A percentile compares a stretch with the other conserved stretches of the same genome.
Evolutionary conservation across 305 asterid species (phyloP).

Genomic region (Lippia alba): DNA sequence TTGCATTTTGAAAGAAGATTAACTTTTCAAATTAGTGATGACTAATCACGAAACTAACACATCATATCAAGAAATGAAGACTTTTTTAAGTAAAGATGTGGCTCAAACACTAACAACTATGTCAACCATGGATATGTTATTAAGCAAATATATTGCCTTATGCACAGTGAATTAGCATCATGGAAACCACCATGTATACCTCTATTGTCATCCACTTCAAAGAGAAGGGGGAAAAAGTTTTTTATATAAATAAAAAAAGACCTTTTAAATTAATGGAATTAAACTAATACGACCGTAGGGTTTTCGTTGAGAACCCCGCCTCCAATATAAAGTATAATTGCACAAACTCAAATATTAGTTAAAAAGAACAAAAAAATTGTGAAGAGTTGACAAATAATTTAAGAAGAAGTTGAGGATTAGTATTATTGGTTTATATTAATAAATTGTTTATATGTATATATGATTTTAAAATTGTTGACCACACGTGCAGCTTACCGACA

Average conservation of each 20-base stretch:
- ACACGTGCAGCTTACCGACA: slow-evolving; percentile 39
- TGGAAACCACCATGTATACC: slow-evolving; percentile 4
- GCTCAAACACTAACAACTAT: not conserved
- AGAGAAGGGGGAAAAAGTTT: not conserved
- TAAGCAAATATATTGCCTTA: not conserved
- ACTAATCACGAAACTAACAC: not conserved
- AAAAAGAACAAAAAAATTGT: too few species aligned
- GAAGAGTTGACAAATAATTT: too few species aligned
- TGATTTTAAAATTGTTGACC: not conserved
- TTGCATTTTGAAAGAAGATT: too few species aligned
- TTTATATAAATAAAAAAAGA: too few species aligned
- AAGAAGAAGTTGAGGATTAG: too few species aligned
- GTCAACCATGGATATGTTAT: not conserved
- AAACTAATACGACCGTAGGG: too few species aligned
- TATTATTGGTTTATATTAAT: too few species aligned
- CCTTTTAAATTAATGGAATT: too few species aligned
- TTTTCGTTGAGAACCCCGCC: too few species aligned
- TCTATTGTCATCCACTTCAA: slow-evolving; percentile 3
- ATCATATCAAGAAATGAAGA: too few species aligned
- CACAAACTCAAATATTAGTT: not conserved
- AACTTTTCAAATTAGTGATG: too few species aligned
- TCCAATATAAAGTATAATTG: not conserved
- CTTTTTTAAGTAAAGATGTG: not conserved
- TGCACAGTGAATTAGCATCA: slow-evolving; percentile 1
- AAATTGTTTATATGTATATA: too few species aligned